phyloP scores from a whole-genome alignment of 305 asterid species.

The Salvia sclarea region DNA sequence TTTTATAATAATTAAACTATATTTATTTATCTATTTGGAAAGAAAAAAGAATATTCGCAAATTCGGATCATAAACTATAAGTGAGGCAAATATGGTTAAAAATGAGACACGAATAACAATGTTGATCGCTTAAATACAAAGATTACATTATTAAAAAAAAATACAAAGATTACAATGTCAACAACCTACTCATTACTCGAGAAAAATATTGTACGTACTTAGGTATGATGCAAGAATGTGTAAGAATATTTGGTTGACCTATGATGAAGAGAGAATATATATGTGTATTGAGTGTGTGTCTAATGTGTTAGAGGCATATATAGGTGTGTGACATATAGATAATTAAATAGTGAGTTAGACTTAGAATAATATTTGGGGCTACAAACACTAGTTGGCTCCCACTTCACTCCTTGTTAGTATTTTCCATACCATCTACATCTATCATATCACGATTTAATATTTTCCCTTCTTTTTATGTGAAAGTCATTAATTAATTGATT shows the following conservation, averaged over 20 bases:
- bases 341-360: too few relatives aligned
- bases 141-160: neutral
- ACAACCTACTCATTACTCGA: slow-evolving; percentile 25
- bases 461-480: slow-evolving; percentile 38
- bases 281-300: neutral
- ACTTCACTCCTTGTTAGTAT: slow-evolving; percentile 20
- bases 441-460: slow-evolving; percentile 40
- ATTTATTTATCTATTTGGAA: too few relatives aligned
- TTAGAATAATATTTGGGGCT: neutral
- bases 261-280: neutral
- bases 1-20: too few relatives aligned
- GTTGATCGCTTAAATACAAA: neutral
- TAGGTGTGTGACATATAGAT: neutral
- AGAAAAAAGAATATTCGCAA: too few relatives aligned
- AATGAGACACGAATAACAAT: neutral
- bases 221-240: slow-evolving; percentile 19
- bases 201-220: neutral
- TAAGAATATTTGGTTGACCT: slow-evolving; percentile 29
- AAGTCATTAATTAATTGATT: slow-evolving; percentile 20
- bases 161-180: neutral
- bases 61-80: too few relatives aligned
- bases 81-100: too few relatives aligned
- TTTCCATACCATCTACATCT: slow-evolving; percentile 32
- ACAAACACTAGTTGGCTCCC: slow-evolving; percentile 32
- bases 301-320: neutral